Percentiles rank a stretch among this genome's conserved stretches.
These are phyloP conservation scores for Podaxis mareebaensis DNA, from an alignment of 768 basidiomycete genomes.

Conservation along the genomic window DNA sequence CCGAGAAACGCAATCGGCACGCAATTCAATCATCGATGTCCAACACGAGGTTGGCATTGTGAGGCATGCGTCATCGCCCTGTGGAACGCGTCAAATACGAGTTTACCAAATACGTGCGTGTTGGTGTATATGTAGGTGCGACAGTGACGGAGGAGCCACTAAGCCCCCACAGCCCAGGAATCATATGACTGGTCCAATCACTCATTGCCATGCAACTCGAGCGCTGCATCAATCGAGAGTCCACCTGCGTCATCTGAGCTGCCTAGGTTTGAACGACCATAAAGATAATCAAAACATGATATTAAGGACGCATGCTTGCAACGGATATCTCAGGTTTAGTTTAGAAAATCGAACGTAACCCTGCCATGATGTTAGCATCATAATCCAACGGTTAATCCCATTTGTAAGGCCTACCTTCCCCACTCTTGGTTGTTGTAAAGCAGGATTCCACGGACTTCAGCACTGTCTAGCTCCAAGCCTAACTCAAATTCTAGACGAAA, in stretches of 20 bases:
- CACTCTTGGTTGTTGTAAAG: slow-evolving; percentile 77
- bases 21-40: slow-evolving; percentile 10
- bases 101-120: background rate
- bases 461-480: slow-evolving; percentile 81
- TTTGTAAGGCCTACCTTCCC: slow-evolving; percentile 58
- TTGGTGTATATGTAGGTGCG: slow-evolving; percentile 27
- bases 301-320: background rate
- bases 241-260: slow-evolving; percentile 4
- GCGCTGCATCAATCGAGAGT: slow-evolving; percentile 14
- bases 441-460: slow-evolving; percentile 81
- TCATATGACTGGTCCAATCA: slow-evolving; percentile 18
- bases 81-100: background rate
- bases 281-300: slow-evolving; percentile 1
- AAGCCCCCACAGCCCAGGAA: slow-evolving; percentile 8
- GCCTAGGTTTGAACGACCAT: background rate
- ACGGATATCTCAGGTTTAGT: slow-evolving; percentile 24
- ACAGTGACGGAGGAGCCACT: slow-evolving; percentile 24
- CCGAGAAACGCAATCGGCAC: slow-evolving; percentile 14
- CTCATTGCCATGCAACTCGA: background rate
- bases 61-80: background rate
- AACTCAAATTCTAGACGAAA: slow-evolving; percentile 71
- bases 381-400: background rate
- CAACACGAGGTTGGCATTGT: background rate
- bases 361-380: slow-evolving; percentile 24
- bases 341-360: slow-evolving; percentile 51